Percentiles rank a stretch among this genome's conserved stretches.
These are phyloP conservation scores for Daldinia decipiens DNA, from an alignment of 495 filamentous ascomycete species.

Conservation along the genomic window DNA sequence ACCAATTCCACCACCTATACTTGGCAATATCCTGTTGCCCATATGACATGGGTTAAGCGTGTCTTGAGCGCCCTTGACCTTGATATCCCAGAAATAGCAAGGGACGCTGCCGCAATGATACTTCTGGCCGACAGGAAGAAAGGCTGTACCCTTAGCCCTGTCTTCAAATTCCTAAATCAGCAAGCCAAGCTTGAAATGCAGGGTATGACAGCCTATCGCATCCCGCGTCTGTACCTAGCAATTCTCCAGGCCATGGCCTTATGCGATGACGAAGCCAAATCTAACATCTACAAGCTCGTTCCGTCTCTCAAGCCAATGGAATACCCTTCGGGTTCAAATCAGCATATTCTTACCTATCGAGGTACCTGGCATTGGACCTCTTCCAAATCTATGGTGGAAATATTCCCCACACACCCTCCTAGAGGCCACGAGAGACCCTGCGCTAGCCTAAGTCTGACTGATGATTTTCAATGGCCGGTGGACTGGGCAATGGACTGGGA, in stretches of 20 bases:
- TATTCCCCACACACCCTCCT: not conserved
- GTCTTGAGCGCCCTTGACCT: not conserved
- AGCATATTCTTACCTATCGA: not conserved
- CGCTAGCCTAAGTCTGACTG: not conserved
- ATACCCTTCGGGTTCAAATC: not conserved
- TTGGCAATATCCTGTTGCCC: not conserved
- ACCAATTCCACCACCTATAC: not conserved
- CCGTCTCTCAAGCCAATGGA: not conserved
- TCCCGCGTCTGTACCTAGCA: not conserved
- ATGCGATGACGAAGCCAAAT: not conserved
- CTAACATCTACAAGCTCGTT: not conserved
- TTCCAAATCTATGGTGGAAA: not conserved
- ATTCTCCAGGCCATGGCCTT: not conserved
- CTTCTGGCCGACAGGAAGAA: not conserved
- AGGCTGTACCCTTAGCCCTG: not conserved
- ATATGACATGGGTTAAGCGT: not conserved
- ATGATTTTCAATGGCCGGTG: not conserved
- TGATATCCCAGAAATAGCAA: not conserved
- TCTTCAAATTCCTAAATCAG: not conserved
- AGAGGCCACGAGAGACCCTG: not conserved
- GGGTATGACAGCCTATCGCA: not conserved
- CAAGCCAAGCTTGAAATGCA: not conserved
- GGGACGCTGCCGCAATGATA: constrained; percentile 5
- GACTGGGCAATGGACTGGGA: not conserved
- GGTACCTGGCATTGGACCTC: not conserved